Conservation (phyloP, 225 moss, liverwort and hornwort species). For the Marchantia paleacea region DNA sequence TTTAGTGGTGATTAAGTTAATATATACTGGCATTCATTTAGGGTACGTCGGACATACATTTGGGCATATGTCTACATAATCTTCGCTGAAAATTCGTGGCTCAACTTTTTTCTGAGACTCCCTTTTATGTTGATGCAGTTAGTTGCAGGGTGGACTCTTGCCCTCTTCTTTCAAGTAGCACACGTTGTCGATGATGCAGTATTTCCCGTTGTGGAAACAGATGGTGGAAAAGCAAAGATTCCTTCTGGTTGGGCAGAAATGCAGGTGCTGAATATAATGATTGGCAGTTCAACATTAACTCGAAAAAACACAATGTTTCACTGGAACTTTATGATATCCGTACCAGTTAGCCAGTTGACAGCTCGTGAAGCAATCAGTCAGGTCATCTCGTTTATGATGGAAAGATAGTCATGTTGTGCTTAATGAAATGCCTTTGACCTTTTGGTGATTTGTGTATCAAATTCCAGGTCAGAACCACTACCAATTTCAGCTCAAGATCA, state of each 20-base stretch:
- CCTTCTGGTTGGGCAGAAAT: slow-evolving; percentile 87
- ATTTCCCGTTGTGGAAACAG: slow-evolving; percentile 68
- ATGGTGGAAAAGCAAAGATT: slow-evolving; percentile 62
- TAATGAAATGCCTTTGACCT: not conserved
- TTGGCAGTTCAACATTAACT: no score
- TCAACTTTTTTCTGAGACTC: not conserved
- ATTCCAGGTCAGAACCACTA: slow-evolving; percentile 80
- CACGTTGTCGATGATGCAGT: slow-evolving; percentile 93
- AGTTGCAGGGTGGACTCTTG: slow-evolving; percentile 86
- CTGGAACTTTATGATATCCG: no score
- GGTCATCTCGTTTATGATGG: no score
- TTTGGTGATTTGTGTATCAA: not conserved
- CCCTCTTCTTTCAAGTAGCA: slow-evolving; percentile 95
- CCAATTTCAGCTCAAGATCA: slow-evolving; percentile 78
- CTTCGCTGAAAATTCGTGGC: not conserved
- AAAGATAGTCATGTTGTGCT: not conserved
- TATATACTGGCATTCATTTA: no score
- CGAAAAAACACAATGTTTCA: no score
- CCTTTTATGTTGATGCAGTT: slow-evolving; percentile 48
- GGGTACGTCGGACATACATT: no score
- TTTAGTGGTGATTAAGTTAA: no score
- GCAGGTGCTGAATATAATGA: slow-evolving; percentile 55
- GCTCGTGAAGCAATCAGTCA: no score
- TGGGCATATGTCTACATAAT: no score
- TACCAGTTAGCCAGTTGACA: no score